Evolutionary conservation across 176 grass and related monocot species (phyloP).

Genomic region (Zizania latifolia): DNA sequence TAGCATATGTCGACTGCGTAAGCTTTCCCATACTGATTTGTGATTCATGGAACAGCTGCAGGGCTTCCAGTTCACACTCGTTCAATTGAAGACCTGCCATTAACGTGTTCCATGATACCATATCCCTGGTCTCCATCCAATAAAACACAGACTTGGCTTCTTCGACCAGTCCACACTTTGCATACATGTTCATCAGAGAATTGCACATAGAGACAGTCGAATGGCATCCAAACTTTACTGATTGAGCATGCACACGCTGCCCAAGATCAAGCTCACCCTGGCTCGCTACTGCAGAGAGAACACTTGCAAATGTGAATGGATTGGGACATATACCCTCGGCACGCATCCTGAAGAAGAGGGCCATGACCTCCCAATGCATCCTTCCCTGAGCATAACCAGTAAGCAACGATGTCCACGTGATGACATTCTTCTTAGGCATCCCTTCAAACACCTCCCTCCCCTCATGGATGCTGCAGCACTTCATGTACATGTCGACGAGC

Average conservation of each 20-base stretch:
- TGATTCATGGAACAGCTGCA: conserved; percentile 50
- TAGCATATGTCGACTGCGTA: conserved; percentile 50
- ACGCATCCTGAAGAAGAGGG: conserved; percentile 52
- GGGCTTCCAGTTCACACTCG: conserved; percentile 33
- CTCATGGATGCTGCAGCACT: neutral
- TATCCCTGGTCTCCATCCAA: conserved; percentile 41
- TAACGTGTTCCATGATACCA: conserved; percentile 63
- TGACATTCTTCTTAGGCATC: conserved; percentile 44
- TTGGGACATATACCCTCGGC: conserved; percentile 34
- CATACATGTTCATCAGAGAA: conserved; percentile 67
- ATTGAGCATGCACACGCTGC: conserved; percentile 31
- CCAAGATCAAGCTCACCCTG: conserved; percentile 15
- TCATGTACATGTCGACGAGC: conserved; percentile 49
- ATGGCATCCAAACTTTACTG: conserved; percentile 45
- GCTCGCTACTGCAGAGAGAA: conserved; percentile 37
- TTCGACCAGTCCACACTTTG: conserved; percentile 39
- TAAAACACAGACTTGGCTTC: conserved; percentile 52
- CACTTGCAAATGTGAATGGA: conserved; percentile 25
- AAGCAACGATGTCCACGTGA: conserved; percentile 45
- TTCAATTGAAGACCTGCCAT: conserved; percentile 54
- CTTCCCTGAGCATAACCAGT: conserved; percentile 16
- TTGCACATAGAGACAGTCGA: conserved; percentile 37
- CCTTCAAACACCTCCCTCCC: conserved; percentile 33
- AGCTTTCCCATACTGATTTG: conserved; percentile 20
- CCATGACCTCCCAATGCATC: neutral